Conservation (phyloP, 192 early-diverging fungal species). For the Backusella tuberculispora region DNA sequence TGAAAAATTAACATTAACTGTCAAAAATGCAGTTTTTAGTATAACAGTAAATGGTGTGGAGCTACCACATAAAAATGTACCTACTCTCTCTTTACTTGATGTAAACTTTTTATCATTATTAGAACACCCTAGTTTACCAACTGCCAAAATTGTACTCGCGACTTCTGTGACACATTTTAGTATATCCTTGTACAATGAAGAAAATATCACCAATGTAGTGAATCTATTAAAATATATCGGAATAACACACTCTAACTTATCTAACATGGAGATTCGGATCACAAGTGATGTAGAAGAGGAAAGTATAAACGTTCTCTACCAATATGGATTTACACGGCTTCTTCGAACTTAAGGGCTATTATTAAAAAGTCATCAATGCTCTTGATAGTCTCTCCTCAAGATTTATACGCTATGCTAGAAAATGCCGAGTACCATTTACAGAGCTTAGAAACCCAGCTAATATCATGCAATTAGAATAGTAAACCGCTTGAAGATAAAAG, state of each 20-base stretch:
- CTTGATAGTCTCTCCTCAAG: not conserved
- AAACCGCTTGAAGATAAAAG: not conserved
- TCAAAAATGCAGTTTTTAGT: too few species aligned
- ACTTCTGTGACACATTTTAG: not conserved
- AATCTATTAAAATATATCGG: not conserved
- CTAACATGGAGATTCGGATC: not conserved
- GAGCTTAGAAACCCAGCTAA: not conserved
- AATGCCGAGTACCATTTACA: not conserved
- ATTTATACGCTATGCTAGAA: not conserved
- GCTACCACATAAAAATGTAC: not conserved
- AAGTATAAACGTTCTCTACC: not conserved
- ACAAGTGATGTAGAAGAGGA: not conserved
- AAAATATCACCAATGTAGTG: not conserved
- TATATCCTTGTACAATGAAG: not conserved
- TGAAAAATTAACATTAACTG: too few species aligned
- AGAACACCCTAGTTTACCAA: not conserved
- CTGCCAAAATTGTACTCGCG: not conserved
- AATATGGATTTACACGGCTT: not conserved
- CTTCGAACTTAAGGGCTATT: not conserved
- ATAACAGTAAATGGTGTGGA: not conserved
- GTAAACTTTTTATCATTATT: not conserved
- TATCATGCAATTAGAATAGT: not conserved
- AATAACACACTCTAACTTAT: not conserved
- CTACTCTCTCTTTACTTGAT: not conserved
- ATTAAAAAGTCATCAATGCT: not conserved